A percentile compares a stretch with the other conserved stretches of the same genome.
These are phyloP conservation scores for Penicillium sp. DNA, from an alignment of 2,329 filamentous ascomycete genomes.

Conservation along the genomic window DNA sequence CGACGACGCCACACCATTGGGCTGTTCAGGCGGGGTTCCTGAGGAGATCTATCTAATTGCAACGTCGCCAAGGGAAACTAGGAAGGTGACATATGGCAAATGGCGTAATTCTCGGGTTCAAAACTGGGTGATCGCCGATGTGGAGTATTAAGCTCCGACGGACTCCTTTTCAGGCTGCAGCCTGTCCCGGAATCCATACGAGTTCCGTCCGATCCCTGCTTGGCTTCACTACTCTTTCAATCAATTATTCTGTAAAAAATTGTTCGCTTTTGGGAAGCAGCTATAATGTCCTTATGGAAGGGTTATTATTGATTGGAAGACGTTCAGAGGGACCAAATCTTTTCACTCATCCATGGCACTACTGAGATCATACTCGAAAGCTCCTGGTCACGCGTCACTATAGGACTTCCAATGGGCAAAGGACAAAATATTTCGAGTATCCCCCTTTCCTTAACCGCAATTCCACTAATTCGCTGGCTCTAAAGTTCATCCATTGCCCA, in stretches of 20 bases:
- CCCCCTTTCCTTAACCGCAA: no score
- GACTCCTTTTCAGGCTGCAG: neutral
- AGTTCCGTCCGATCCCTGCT: neutral
- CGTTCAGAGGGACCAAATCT: no score
- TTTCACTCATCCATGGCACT: no score
- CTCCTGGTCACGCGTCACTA: no score
- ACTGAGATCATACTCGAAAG: no score
- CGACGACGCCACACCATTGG: constrained; percentile 8
- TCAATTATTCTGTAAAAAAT: neutral
- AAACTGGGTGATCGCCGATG: neutral
- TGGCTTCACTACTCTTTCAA: neutral
- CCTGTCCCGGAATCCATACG: neutral
- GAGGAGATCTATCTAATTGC: constrained; percentile 8
- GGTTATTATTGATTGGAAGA: neutral
- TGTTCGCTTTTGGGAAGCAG: neutral
- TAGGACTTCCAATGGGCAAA: no score
- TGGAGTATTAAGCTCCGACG: neutral
- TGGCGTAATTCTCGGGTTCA: neutral
- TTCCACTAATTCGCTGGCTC: no score
- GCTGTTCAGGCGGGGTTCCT: neutral
- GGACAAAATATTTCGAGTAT: no score
- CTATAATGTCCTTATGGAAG: neutral
- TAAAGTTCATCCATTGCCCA: no score
- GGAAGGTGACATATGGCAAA: constrained; percentile 16
- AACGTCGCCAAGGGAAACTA: constrained; percentile 18